A percentile compares a stretch with the other conserved stretches of the same genome.
Conservation (phyloP, 495 filamentous ascomycete species). For the Podospora appendiculata region DNA sequence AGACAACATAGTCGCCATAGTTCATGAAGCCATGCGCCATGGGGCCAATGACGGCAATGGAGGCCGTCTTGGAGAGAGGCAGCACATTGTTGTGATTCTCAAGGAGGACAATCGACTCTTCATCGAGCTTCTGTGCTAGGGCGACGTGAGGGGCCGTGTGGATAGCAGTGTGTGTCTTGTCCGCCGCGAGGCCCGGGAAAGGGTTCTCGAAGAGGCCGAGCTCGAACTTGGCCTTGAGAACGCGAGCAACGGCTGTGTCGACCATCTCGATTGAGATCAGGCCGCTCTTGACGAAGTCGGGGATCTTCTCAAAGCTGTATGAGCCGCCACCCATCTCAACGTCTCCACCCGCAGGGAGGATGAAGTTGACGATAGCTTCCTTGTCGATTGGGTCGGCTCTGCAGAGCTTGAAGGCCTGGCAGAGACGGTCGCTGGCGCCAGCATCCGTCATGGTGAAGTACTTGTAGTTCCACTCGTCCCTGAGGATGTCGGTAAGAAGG, state of each 20-base stretch:
- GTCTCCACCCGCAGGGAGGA: conserved; percentile 59
- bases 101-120: conserved; percentile 61
- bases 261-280: conserved; percentile 48
- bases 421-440: conserved; percentile 59
- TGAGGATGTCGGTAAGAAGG: conserved; percentile 56
- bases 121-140: conserved; percentile 53
- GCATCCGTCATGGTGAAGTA: conserved; percentile 52
- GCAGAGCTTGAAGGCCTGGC: conserved; percentile 56
- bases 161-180: conserved; percentile 46
- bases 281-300: conserved; percentile 51
- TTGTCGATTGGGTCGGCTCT: conserved; percentile 49
- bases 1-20: conserved; percentile 63
- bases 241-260: conserved; percentile 55
- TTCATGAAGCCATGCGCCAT: conserved; percentile 68
- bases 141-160: conserved; percentile 48
- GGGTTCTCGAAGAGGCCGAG: conserved; percentile 63
- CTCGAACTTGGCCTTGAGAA: conserved; percentile 56
- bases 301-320: conserved; percentile 60
- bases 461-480: conserved; percentile 62
- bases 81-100: conserved; percentile 57
- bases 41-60: conserved; percentile 64
- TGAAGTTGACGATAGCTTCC: conserved; percentile 39
- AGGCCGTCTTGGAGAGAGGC: conserved; percentile 51
- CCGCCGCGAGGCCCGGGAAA: conserved; percentile 44
- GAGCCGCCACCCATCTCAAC: conserved; percentile 72